Evolutionary conservation across 2,329 filamentous ascomycete species (phyloP).

Genomic region (Xylaria sp.): DNA sequence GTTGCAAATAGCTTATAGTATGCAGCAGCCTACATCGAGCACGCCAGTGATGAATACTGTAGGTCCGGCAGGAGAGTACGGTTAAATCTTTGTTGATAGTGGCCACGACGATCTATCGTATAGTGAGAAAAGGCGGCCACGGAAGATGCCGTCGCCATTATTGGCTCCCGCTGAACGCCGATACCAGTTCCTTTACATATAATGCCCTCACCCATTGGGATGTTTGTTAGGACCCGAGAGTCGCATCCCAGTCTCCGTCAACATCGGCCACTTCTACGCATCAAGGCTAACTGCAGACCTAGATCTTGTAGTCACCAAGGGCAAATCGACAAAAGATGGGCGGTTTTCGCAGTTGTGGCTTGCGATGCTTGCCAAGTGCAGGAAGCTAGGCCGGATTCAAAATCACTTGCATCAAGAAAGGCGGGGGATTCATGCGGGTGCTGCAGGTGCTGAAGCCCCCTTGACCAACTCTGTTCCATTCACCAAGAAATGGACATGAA

Average conservation of each 20-base stretch:
- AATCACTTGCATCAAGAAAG: constrained; percentile 45
- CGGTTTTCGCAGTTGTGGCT: constrained; percentile 37
- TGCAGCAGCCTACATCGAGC: constrained; percentile 22
- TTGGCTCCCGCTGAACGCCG: constrained; percentile 2
- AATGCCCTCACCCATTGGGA: constrained; percentile 4
- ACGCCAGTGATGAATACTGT: constrained; percentile 12
- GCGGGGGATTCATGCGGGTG: constrained; percentile 46
- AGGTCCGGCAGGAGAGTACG: neutral
- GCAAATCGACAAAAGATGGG: constrained; percentile 22
- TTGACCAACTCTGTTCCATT: constrained; percentile 31
- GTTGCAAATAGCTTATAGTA: constrained; percentile 12
- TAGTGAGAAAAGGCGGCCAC: constrained; percentile 6
- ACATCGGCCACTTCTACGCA: constrained; percentile 28
- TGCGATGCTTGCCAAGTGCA: constrained; percentile 38
- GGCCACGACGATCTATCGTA: constrained; percentile 19
- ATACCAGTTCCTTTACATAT: constrained; percentile 3
- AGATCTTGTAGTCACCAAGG: constrained; percentile 29
- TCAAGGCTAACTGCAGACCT: constrained; percentile 37
- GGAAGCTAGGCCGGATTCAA: constrained; percentile 45
- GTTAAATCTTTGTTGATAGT: constrained; percentile 23
- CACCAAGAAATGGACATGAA: constrained; percentile 29
- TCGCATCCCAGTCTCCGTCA: constrained; percentile 8
- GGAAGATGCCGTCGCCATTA: constrained; percentile 30
- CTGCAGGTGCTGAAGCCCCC: constrained; percentile 38
- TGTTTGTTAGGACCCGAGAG: constrained; percentile 3